Evolutionary conservation across 495 filamentous ascomycete genomes (phyloP).

Genomic region (Lophiotrema nucula): DNA sequence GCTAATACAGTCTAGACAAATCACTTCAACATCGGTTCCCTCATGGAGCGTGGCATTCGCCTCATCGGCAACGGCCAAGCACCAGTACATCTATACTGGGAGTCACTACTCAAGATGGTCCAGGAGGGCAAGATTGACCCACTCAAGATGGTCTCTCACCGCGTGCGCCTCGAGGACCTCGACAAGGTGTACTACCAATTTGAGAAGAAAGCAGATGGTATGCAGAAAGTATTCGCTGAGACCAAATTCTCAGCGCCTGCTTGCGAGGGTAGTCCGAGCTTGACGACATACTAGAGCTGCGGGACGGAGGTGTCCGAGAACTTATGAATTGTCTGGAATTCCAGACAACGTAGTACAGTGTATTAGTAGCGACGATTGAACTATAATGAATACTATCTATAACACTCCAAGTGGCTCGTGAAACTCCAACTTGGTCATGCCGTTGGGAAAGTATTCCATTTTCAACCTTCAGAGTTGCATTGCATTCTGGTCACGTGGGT

Average conservation of each 20-base stretch:
- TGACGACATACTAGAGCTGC: conserved; percentile 43
- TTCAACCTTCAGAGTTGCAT: too few relatives aligned
- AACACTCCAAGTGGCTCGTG: too few relatives aligned
- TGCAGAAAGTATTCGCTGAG: conserved; percentile 49
- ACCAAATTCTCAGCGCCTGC: conserved; percentile 42
- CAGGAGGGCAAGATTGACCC: conserved; percentile 71
- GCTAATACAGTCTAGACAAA: conserved; percentile 55
- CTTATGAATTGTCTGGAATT: too few relatives aligned
- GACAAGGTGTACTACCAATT: conserved; percentile 51
- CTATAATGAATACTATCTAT: too few relatives aligned
- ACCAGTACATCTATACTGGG: conserved; percentile 82
- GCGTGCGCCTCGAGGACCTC: conserved; percentile 72
- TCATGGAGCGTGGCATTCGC: conserved; percentile 85
- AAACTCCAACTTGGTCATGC: too few relatives aligned
- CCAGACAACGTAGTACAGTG: too few relatives aligned
- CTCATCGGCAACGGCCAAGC: conserved; percentile 83
- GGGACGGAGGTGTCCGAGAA: too few relatives aligned
- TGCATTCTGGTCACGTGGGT: too few relatives aligned
- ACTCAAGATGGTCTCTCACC: conserved; percentile 75
- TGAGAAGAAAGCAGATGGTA: conserved; percentile 43
- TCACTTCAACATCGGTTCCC: conserved; percentile 77
- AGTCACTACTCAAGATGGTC: conserved; percentile 68
- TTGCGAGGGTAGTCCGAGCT: conserved; percentile 36
- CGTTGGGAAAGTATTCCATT: too few relatives aligned
- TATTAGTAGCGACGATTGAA: too few relatives aligned